A percentile compares a stretch with the other conserved stretches of the same genome.
phyloP scores from a whole-genome alignment of 1,139 yeast genomes.

The Zhuliangozyma parablackwelliae region DNA sequence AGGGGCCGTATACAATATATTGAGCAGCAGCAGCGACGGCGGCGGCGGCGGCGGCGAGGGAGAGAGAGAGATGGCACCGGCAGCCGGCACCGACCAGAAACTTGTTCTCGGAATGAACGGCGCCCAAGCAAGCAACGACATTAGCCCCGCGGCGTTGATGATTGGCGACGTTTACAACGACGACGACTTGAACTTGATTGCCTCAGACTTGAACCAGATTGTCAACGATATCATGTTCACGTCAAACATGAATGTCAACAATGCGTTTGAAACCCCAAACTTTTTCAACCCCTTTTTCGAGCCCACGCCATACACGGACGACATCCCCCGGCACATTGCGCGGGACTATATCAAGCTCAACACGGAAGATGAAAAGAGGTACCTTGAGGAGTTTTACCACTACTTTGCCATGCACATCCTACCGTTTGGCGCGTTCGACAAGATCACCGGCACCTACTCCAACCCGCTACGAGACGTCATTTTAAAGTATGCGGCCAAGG shows the following conservation, averaged over 20 bases:
- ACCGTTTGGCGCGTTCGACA: constrained; percentile 51
- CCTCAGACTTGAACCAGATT: constrained; percentile 30
- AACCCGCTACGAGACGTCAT: constrained; percentile 61
- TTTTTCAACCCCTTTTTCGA: constrained; percentile 6
- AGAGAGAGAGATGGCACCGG: too few relatives aligned
- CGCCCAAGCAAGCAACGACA: neutral
- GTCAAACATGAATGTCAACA: constrained; percentile 12
- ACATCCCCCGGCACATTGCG: constrained; percentile 19
- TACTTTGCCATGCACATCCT: constrained; percentile 51
- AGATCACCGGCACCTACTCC: constrained; percentile 15
- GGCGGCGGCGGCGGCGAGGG: too few relatives aligned
- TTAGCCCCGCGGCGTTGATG: constrained; percentile 5
- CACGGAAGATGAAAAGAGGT: constrained; percentile 37
- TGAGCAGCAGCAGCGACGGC: too few relatives aligned
- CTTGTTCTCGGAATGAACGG: too few relatives aligned
- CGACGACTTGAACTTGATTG: constrained; percentile 27
- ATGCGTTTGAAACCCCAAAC: constrained; percentile 1
- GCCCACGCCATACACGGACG: constrained; percentile 3
- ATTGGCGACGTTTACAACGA: constrained; percentile 13
- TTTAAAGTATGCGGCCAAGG: constrained; percentile 50
- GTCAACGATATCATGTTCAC: constrained; percentile 29
- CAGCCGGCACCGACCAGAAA: too few relatives aligned
- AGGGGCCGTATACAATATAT: too few relatives aligned
- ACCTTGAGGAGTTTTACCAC: constrained; percentile 47
- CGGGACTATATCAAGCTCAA: constrained; percentile 24